Evolutionary conservation across 2,329 filamentous ascomycete species (phyloP), one percentile per base, ranked within the genome.

Genomic region (Aulographum hederae): DNA sequence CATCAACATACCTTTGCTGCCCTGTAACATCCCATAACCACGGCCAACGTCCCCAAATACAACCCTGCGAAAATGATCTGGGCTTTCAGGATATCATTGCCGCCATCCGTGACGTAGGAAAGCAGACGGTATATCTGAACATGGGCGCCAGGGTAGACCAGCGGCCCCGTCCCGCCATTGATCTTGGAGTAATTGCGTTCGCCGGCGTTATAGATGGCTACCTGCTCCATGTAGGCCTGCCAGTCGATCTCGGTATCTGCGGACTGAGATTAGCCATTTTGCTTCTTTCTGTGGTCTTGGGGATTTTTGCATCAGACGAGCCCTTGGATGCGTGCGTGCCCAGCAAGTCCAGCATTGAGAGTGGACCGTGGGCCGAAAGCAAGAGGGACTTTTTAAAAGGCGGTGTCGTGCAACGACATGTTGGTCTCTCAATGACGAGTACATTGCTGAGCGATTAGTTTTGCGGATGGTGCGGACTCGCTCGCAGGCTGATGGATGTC

Each of bases 171-270:
- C 37, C 73, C 77, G 43, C 89, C 89, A 47, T 76, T 68, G 48
- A 98, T 85, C 35, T 73, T 67, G 37, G 70, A 71, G 53, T 98
- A 98, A 54, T 94, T 77, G 48, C 79, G 73, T 60, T 95, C 85
- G 46, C 89, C 89, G 13, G 69, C 64, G 28, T 85, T 58, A 46
- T 78, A 89, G 43, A 85, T 73, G 26, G 67, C 57, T 28, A 95
- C 65, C 47, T 98, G 89, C 51, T 94, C 69, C 85, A 98, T 95
- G 54, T 98, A 98, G 1, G 89, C 82, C 36, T 67, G 68, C 86
- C 86, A 98, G 57, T 98, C 89, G 47, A 98, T 98, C 54, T 98
- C 89, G 27, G 89, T 98, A 51, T 98, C 89, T 80, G 17, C 14
- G n/a, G n/a, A 26, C 32, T 15, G 3, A 27, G 11, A 10, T 30